A percentile compares a stretch with the other conserved stretches of the same genome.
Evolutionary conservation across 495 filamentous ascomycete genomes (phyloP).

Genomic region (Aspergillus campestris): DNA sequence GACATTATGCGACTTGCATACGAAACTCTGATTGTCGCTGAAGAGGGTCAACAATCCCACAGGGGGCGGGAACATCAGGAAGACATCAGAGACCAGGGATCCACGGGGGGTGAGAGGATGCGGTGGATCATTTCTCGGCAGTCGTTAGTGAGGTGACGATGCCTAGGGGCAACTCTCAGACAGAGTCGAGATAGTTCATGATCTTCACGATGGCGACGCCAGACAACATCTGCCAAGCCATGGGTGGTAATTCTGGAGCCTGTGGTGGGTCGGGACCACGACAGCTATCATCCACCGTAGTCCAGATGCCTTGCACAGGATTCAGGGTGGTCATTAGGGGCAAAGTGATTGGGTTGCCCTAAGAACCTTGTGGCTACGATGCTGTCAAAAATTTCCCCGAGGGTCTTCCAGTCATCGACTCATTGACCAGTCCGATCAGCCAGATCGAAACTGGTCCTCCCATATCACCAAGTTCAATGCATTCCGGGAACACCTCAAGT

Average conservation of each 20-base stretch:
- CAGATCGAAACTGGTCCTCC: too few relatives aligned
- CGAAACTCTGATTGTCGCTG: constrained; percentile 3
- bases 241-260: constrained; percentile 5
- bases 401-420: too few relatives aligned
- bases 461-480: too few relatives aligned
- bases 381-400: too few relatives aligned
- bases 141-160: constrained; percentile 3
- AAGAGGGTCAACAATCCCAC: constrained; percentile 1
- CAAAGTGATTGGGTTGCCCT: too few relatives aligned
- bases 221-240: constrained; percentile 2
- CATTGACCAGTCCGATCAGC: too few relatives aligned
- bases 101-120: background rate
- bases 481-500: too few relatives aligned
- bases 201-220: constrained; percentile 4
- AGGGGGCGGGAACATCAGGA: constrained; percentile 3
- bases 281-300: background rate
- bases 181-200: constrained; percentile 1
- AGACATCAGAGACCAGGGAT: background rate
- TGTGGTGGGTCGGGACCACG: constrained; percentile 4
- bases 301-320: too few relatives aligned
- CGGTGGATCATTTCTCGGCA: background rate
- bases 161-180: background rate
- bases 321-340: too few relatives aligned
- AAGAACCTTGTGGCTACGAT: too few relatives aligned
- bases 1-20: constrained; percentile 1